Evolutionary conservation across 2,329 filamentous ascomycete genomes (phyloP).

Genomic region (Eutypella sp.): DNA sequence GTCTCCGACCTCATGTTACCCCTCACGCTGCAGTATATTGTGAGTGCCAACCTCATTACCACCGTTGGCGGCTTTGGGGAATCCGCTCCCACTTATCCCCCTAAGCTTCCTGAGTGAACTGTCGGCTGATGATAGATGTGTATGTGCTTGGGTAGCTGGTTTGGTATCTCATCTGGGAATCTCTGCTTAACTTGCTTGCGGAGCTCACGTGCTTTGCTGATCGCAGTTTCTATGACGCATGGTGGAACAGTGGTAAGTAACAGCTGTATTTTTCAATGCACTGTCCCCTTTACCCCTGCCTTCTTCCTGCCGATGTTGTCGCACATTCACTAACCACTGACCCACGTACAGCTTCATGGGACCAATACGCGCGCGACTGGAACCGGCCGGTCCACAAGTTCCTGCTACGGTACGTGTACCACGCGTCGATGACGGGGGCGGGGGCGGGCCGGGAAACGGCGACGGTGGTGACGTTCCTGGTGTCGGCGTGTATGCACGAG

Average conservation of each 20-base stretch:
- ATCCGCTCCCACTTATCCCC: too few species aligned
- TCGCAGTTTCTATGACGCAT: constrained; percentile 63
- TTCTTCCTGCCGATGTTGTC: background rate
- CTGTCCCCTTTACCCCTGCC: background rate
- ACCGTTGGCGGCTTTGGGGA: background rate
- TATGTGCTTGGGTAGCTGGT: constrained; percentile 45
- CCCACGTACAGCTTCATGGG: constrained; percentile 50
- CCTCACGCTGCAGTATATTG: constrained; percentile 71
- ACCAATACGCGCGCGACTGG: constrained; percentile 77
- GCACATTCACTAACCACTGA: background rate
- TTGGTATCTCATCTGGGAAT: constrained; percentile 81
- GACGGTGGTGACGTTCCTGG: constrained; percentile 70
- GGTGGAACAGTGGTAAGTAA: constrained; percentile 54
- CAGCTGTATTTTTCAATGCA: background rate
- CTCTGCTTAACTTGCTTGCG: constrained; percentile 68
- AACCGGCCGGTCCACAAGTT: constrained; percentile 76
- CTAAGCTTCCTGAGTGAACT: too few species aligned
- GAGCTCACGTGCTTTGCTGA: constrained; percentile 75
- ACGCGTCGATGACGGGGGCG: constrained; percentile 69
- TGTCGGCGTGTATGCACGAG: constrained; percentile 68
- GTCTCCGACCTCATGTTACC: constrained; percentile 73
- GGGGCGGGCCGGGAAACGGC: constrained; percentile 65
- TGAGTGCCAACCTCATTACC: constrained; percentile 16
- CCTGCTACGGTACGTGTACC: constrained; percentile 72
- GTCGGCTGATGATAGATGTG: too few species aligned